Percentiles rank a stretch among this genome's conserved stretches.
Evolutionary conservation across 768 basidiomycete genomes (phyloP).

Genomic region (Zangia roseola): DNA sequence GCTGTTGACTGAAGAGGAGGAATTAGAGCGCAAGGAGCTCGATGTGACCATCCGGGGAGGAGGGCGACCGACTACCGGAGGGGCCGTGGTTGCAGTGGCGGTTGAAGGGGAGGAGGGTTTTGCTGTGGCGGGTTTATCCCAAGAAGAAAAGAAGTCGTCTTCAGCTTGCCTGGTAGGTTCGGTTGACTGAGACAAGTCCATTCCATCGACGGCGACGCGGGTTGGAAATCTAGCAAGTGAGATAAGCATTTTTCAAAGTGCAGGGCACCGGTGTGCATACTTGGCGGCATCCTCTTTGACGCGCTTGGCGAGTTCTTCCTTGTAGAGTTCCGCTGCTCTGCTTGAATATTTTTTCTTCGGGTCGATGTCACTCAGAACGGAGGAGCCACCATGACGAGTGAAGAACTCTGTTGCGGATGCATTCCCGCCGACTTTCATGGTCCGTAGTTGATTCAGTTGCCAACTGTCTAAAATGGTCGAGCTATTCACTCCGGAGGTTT

Average conservation of each 20-base stretch:
- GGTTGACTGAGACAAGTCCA: conserved; percentile 43
- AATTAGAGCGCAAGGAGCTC: conserved; percentile 52
- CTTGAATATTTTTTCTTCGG: conserved; percentile 89
- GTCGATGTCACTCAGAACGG: conserved; percentile 69
- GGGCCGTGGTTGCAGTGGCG: conserved; percentile 46
- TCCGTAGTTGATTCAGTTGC: conserved; percentile 87
- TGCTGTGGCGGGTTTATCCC: conserved; percentile 80
- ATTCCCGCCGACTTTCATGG: conserved; percentile 97
- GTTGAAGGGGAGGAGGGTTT: conserved; percentile 53
- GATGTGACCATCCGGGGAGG: conserved; percentile 65
- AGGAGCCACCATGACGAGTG: conserved; percentile 77
- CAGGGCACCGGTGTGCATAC: conserved; percentile 40
- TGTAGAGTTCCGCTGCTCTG: conserved; percentile 83
- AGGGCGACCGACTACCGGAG: conserved; percentile 60
- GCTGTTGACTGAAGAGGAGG: conserved; percentile 29
- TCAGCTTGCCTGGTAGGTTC: conserved; percentile 52
- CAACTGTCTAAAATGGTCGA: conserved; percentile 97
- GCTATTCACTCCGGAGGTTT: conserved; percentile 42
- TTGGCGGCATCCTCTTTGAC: conserved; percentile 71
- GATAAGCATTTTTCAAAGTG: neutral
- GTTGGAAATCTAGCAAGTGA: conserved; percentile 60
- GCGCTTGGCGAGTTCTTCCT: conserved; percentile 81
- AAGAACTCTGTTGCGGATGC: conserved; percentile 85
- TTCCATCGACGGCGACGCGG: conserved; percentile 82
- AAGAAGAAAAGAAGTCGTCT: conserved; percentile 96